Evolutionary conservation across 2,329 filamentous ascomycete species (phyloP), one percentile per base, ranked within the genome.

Genomic region (Colletotrichum truncatum): DNA sequence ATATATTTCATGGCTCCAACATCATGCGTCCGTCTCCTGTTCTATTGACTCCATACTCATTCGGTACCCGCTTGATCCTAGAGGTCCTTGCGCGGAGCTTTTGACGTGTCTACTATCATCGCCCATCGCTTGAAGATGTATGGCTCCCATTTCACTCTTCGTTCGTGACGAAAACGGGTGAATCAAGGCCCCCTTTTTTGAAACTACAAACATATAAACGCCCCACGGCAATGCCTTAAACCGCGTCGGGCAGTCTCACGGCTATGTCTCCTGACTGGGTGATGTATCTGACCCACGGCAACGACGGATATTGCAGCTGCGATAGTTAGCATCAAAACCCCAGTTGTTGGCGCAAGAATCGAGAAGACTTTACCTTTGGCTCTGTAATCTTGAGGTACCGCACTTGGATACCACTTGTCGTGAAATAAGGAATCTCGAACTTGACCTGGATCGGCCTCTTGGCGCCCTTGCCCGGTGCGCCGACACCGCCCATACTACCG

Each of bases 391-490:
- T 99, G 78, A 99, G 81, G 79, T 99, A 99, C 74, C 96, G 89
- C 73, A 99, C 96, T 80, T 99, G 97, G 72, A 99, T 99, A 69
- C 96, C 96, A 81, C 93, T 97, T 3, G 97, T 99, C n/a, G 96
- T 99, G 78, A 99, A 99, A 81, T 99, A 99, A n/a, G 96, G 96
- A 75, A 99, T 99, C 84, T 99, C 96, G 77, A 99, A 99, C 83
- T 99, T 99, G 82, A 99, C 96, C 78, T 94, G 95, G 74, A 99
- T 99, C 1, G 96, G 96, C 71, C 96, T 85, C 86, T 98, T 99
- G 62, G 88, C 87, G 18, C 93, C 93, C 82, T 98, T 98, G 64
- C 89, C 90, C 18, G 81, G 78, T 4, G 89, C 86, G n/a, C 87
- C 89, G 26, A 96, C 88, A 69, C 95, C 95, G 64, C 95, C 95